Evolutionary conservation across 1,284 basidiomycete species (phyloP).

Genomic region (Bondarzewia mesenterica): DNA sequence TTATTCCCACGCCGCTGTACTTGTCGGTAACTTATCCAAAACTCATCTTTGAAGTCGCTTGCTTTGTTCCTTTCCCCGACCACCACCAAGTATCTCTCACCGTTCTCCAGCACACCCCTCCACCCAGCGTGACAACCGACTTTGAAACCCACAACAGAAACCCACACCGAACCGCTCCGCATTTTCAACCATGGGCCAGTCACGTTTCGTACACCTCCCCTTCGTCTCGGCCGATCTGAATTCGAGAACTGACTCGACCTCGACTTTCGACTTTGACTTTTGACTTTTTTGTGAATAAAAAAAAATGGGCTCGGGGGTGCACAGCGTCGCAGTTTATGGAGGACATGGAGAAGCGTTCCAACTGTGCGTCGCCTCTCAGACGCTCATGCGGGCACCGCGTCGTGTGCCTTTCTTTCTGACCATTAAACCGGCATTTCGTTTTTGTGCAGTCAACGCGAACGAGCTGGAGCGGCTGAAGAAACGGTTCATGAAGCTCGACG

Average conservation of each 20-base stretch:
- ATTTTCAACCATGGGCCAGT: conserved; percentile 63
- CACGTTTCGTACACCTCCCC: conserved; percentile 45
- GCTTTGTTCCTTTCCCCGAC: no score
- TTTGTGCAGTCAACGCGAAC: conserved; percentile 71
- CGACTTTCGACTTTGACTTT: no score
- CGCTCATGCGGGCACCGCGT: no score
- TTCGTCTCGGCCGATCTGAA: background rate
- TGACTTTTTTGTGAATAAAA: no score
- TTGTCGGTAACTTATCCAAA: no score
- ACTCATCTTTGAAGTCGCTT: no score
- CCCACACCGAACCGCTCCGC: no score
- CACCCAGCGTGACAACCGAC: no score
- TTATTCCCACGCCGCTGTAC: background rate
- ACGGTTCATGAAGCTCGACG: conserved; percentile 98
- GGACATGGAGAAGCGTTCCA: conserved; percentile 89
- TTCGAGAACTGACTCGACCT: background rate
- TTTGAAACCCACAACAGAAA: no score
- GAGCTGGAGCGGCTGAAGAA: conserved; percentile 96
- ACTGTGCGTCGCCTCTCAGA: conserved; percentile 55
- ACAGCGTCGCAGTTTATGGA: conserved; percentile 87
- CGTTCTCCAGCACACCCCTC: no score
- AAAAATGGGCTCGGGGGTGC: conserved; percentile 4
- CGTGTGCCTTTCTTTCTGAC: no score
- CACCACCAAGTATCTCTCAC: no score
- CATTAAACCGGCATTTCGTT: conserved; percentile 15